These are phyloP conservation scores for Colletotrichum theobromicola DNA, from an alignment of 2,329 filamentous ascomycete genomes.

Conservation along the genomic window DNA sequence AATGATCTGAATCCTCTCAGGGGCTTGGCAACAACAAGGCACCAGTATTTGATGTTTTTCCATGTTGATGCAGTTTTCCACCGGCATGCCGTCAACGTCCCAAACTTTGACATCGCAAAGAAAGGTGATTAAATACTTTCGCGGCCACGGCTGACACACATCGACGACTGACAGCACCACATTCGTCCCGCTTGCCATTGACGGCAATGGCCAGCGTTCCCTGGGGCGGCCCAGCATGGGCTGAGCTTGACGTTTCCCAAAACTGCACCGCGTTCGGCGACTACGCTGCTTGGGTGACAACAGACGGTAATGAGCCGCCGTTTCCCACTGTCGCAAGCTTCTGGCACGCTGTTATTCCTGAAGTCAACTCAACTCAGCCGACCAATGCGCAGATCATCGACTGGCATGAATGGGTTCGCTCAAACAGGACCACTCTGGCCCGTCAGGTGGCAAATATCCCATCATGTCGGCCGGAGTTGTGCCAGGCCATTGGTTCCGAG, in stretches of 20 bases:
- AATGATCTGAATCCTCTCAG: neutral
- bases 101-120: neutral
- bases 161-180: no score
- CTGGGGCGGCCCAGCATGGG: neutral
- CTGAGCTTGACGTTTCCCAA: neutral
- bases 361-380: neutral
- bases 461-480: neutral
- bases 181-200: neutral
- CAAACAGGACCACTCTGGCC: neutral
- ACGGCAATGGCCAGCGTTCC: neutral
- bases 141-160: neutral
- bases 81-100: neutral
- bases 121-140: neutral
- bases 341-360: neutral
- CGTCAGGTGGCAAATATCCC: neutral
- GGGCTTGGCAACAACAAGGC: neutral
- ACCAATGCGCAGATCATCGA: neutral
- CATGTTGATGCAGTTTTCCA: neutral
- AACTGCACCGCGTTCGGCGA: constrained; percentile 4
- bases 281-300: constrained; percentile 14
- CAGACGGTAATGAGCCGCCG: neutral
- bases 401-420: constrained; percentile 17
- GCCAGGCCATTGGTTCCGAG: neutral
- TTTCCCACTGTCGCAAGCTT: constrained; percentile 1
- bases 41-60: neutral